phyloP scores from a whole-genome alignment of 352 stramenopile species.

The Phytophthora sp. region DNA sequence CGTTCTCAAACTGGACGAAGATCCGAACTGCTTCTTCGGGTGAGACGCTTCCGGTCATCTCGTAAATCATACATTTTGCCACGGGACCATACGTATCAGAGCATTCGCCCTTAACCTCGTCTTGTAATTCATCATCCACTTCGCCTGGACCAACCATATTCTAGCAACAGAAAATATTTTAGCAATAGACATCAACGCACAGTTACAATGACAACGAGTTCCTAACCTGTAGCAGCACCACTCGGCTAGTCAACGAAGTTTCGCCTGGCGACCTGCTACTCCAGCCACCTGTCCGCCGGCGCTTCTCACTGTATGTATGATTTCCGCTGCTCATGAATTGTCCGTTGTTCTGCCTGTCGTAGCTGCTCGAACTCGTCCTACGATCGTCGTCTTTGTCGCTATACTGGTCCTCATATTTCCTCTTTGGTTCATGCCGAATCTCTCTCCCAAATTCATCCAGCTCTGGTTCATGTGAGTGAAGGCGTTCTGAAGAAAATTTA shows the following conservation, averaged over 20 bases:
- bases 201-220: background rate
- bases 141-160: constrained; percentile 93
- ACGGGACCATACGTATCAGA: constrained; percentile 83
- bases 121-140: constrained; percentile 88
- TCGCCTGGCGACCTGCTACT: constrained; percentile 21
- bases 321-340: constrained; percentile 2
- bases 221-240: constrained; percentile 46
- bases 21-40: constrained; percentile 87
- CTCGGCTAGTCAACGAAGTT: constrained; percentile 22
- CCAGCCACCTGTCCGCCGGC: constrained; percentile 37
- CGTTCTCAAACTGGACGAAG: constrained; percentile 87
- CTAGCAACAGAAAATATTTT: constrained; percentile 39
- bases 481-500: constrained; percentile 5
- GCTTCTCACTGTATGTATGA: constrained; percentile 19
- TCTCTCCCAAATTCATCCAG: constrained; percentile 44
- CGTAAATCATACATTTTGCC: constrained; percentile 74
- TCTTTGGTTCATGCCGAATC: constrained; percentile 29
- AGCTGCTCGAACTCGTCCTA: constrained; percentile 6
- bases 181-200: background rate
- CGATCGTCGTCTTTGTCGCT: constrained; percentile 3
- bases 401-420: constrained; percentile 16
- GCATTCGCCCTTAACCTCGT: constrained; percentile 91
- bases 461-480: background rate
- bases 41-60: constrained; percentile 51
- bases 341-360: background rate